Base-by-base conservation (phyloP, 257 asterid species). In the Jacaranda mimosifolia region DNA sequence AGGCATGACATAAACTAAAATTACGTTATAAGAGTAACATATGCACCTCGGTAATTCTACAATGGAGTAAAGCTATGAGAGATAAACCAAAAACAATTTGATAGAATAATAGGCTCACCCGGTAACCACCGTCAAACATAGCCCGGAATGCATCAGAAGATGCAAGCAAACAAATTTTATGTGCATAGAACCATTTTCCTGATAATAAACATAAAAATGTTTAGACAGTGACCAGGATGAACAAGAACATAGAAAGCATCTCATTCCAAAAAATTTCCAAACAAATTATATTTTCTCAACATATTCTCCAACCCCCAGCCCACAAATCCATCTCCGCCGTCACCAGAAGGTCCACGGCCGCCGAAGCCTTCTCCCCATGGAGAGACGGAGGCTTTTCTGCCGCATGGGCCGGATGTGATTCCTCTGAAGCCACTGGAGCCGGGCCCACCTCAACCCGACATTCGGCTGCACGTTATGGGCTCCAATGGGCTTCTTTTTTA, bases 121-220 rank as follows among this genome's bases (percentile, higher is more conserved):
- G 90, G 82, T 91, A 94, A 79, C 98, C 98, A 67, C 99, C 99
- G 83, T 94, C 98, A 73, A 94, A 94, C 99, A 94, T 94, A 72
- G 97, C 99, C 65, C 98, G 88, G 82, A 94, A 94, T 73, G 99
- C 98, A 89, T 94, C 98, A 52, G 97, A 94, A 72, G 98, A 94
- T 81, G 98, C 98, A 74, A 94, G 99, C 79, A 94, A 78, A 80
- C 99, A 94, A 75, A 94, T 92, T 88, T 98, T 89, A 84, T 94
- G 99, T 66, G 98, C 99, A 85, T 91, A 92, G 79, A 94, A 94
- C 68, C 91, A 89, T 82, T 89, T 88, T 45, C 91, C 80, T 63
- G 63, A 51, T 68, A 70, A 63, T 62, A 7, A 26, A 12, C 3
- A 73, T 5, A 58, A 52, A 60, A 26, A 39, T 35, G 26, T 32